Conservation (phyloP, 768 basidiomycete genomes). For the Panellus pusillus region DNA sequence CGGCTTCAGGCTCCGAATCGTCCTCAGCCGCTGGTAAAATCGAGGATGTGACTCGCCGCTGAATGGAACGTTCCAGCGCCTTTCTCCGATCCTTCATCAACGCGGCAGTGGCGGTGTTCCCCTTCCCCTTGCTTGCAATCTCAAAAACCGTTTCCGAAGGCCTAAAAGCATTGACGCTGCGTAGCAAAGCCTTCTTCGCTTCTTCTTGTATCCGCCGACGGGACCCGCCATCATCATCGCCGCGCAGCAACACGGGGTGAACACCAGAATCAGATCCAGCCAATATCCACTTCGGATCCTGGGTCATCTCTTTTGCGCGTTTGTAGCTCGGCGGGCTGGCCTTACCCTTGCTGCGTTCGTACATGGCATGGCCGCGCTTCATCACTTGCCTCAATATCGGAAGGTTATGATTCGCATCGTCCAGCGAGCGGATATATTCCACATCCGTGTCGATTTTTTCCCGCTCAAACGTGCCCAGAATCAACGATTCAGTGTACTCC, state of each 20-base stretch:
- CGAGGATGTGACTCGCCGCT: conserved; percentile 40
- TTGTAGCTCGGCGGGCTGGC: conserved; percentile 84
- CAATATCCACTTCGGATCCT: conserved; percentile 68
- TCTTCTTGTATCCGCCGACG: conserved; percentile 47
- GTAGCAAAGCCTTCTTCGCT: conserved; percentile 65
- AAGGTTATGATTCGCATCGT: conserved; percentile 64
- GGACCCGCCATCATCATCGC: conserved; percentile 27
- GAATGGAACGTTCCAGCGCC: conserved; percentile 65
- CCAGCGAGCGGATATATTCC: conserved; percentile 72
- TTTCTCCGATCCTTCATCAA: conserved; percentile 90
- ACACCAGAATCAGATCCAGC: conserved; percentile 62
- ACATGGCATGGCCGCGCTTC: conserved; percentile 88
- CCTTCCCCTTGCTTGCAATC: conserved; percentile 74
- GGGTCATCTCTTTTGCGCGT: conserved; percentile 85
- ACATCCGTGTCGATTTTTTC: conserved; percentile 80
- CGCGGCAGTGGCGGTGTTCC: conserved; percentile 56
- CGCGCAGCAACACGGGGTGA: conserved; percentile 69
- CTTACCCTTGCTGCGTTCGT: conserved; percentile 90
- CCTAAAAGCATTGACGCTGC: conserved; percentile 76
- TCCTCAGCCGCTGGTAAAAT: conserved; percentile 33
- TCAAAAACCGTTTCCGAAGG: conserved; percentile 93
- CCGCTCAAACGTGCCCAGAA: conserved; percentile 82
- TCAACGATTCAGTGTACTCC: conserved; percentile 67
- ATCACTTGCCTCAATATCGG: conserved; percentile 75
- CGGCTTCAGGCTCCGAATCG: conserved; percentile 35